phyloP scores from a whole-genome alignment of 139 green algal species.

The Eudorina sp. region DNA sequence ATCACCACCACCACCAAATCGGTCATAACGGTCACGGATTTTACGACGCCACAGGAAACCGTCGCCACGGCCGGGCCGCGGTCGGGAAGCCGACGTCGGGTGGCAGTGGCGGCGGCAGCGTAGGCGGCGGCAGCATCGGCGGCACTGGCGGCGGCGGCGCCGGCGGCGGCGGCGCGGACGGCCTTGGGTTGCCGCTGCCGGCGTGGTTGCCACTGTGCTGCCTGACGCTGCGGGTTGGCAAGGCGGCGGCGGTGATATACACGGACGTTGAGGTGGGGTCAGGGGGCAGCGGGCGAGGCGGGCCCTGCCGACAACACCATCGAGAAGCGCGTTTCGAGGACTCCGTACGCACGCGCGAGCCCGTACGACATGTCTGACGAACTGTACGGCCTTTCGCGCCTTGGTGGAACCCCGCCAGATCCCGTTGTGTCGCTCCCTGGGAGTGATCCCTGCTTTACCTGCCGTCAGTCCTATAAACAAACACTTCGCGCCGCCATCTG shows the following conservation, averaged over 20 bases:
- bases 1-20: background rate
- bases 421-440: too few species aligned
- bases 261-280: conserved; percentile 22
- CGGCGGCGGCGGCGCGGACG: background rate
- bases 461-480: too few species aligned
- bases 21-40: too few species aligned
- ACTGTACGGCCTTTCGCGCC: too few species aligned
- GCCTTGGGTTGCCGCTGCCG: background rate
- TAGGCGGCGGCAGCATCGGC: background rate
- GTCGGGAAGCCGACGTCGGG: background rate
- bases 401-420: too few species aligned
- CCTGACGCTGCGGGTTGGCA: conserved; percentile 16
- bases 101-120: background rate
- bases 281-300: too few species aligned
- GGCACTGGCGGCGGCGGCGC: background rate
- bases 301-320: too few species aligned
- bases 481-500: too few species aligned
- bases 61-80: background rate
- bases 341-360: too few species aligned
- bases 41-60: background rate
- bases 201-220: conserved; percentile 38
- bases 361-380: too few species aligned
- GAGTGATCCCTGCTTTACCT: too few species aligned
- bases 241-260: conserved; percentile 42
- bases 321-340: too few species aligned